Conservation (phyloP, 495 filamentous ascomycete species). For the Aspergillus bertholletiae region DNA sequence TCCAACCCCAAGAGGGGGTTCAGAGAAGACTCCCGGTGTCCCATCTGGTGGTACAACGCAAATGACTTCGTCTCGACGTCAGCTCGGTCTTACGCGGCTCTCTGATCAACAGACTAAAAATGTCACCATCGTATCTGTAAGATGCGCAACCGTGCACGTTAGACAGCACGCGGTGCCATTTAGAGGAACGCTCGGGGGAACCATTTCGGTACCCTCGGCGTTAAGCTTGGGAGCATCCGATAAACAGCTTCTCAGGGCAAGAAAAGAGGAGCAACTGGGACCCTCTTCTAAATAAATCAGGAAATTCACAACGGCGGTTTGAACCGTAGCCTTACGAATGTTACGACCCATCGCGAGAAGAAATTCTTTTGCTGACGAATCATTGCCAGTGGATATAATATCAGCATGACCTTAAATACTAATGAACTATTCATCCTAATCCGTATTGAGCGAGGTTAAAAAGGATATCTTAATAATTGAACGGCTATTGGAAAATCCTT, state of each 20-base stretch:
- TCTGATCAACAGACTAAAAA: slow-evolving; percentile 19
- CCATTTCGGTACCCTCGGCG: not conserved
- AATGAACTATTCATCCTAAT: no score
- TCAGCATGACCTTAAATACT: not conserved
- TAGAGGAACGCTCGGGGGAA: not conserved
- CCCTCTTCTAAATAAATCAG: not conserved
- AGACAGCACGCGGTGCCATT: not conserved
- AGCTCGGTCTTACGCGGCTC: slow-evolving; percentile 26
- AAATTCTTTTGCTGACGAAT: slow-evolving; percentile 4
- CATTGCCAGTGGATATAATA: not conserved
- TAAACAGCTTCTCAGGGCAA: not conserved
- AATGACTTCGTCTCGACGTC: slow-evolving; percentile 12
- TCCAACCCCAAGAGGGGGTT: not conserved
- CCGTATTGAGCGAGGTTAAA: not conserved
- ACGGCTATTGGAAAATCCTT: not conserved
- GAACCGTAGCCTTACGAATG: slow-evolving; percentile 14
- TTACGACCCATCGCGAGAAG: slow-evolving; percentile 5
- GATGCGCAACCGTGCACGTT: slow-evolving; percentile 13
- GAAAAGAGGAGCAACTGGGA: not conserved
- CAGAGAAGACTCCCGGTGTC: not conserved
- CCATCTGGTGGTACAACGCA: not conserved
- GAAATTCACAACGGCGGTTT: slow-evolving; percentile 8
- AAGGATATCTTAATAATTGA: not conserved
- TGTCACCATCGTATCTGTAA: slow-evolving; percentile 11
- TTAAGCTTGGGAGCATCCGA: slow-evolving; percentile 1